Evolutionary conservation across 2,329 filamentous ascomycete species (phyloP).

Genomic region (Tolypocladium album): DNA sequence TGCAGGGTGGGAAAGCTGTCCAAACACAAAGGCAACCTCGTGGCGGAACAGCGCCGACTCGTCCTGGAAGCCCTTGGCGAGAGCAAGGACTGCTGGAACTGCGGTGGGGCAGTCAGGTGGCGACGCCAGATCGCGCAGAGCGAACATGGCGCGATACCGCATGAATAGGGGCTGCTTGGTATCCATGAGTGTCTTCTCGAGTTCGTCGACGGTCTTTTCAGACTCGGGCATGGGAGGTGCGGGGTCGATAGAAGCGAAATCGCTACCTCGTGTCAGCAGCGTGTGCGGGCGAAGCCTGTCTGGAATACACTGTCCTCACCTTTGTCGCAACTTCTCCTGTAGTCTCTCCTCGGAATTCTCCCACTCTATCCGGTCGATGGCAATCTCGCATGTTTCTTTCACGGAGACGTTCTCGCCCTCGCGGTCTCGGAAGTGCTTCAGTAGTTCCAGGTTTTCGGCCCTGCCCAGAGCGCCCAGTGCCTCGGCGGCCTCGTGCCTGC

Average conservation of each 20-base stretch:
- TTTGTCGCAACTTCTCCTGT: constrained; percentile 68
- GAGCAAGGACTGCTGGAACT: constrained; percentile 71
- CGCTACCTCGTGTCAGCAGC: constrained; percentile 37
- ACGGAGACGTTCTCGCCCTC: constrained; percentile 68
- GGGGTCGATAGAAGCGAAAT: constrained; percentile 92
- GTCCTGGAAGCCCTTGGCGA: constrained; percentile 78
- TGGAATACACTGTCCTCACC: constrained; percentile 38
- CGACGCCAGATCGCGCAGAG: constrained; percentile 85
- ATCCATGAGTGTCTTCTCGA: constrained; percentile 72
- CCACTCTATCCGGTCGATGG: constrained; percentile 89
- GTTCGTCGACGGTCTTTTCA: constrained; percentile 57
- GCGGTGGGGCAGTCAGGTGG: constrained; percentile 86
- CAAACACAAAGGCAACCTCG: constrained; percentile 97
- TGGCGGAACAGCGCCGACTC: constrained; percentile 89
- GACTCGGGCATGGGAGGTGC: constrained; percentile 75
- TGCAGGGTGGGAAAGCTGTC: constrained; percentile 90
- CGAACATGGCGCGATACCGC: constrained; percentile 97
- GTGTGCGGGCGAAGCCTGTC: constrained; percentile 2
- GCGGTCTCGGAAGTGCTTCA: constrained; percentile 65
- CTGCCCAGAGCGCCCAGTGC: constrained; percentile 83
- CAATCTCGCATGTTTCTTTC: constrained; percentile 94
- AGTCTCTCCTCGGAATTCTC: constrained; percentile 65
- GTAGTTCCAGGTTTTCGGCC: constrained; percentile 58
- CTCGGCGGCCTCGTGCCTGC: constrained; percentile 91
- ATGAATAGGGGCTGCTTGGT: constrained; percentile 72